Conservation (phyloP, 352 stramenopile genomes). For the Halophytophthora batemanensis region DNA sequence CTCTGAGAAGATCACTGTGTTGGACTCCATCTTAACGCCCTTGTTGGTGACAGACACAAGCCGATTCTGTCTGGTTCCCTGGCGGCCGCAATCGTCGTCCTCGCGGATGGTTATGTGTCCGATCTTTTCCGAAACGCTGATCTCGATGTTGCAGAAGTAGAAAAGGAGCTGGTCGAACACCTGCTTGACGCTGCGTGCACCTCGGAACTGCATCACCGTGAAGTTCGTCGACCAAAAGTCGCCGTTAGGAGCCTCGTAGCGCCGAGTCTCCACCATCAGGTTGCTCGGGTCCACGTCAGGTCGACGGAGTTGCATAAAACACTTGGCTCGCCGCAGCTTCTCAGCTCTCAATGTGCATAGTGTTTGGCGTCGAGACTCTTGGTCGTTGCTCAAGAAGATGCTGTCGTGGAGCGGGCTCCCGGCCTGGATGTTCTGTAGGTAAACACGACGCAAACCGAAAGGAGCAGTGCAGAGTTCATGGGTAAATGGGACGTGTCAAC, state of each 20-base stretch:
- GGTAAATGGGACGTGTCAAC: background rate
- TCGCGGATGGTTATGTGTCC: constrained; percentile 34
- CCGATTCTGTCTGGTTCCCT: constrained; percentile 26
- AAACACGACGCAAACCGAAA: too few relatives aligned
- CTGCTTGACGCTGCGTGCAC: constrained; percentile 23
- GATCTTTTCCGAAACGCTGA: constrained; percentile 34
- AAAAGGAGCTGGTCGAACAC: constrained; percentile 34
- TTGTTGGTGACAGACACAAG: constrained; percentile 23
- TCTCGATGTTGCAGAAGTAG: constrained; percentile 38
- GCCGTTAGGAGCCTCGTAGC: constrained; percentile 22
- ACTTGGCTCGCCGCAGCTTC: constrained; percentile 21
- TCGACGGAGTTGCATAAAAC: constrained; percentile 16
- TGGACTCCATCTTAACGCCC: constrained; percentile 30
- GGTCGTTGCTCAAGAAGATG: constrained; percentile 20
- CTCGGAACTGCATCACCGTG: constrained; percentile 24
- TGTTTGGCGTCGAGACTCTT: constrained; percentile 6
- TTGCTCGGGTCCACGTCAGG: constrained; percentile 19
- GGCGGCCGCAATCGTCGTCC: constrained; percentile 24
- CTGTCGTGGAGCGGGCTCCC: constrained; percentile 26
- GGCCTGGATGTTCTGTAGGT: constrained; percentile 24
- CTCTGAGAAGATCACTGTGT: constrained; percentile 27
- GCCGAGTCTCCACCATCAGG: constrained; percentile 28
- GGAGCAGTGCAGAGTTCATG: background rate
- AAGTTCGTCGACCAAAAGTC: constrained; percentile 28
- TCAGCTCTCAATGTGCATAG: constrained; percentile 14